Base-by-base conservation (phyloP, 352 stramenopile species). In the Globisporangium spiculum region DNA sequence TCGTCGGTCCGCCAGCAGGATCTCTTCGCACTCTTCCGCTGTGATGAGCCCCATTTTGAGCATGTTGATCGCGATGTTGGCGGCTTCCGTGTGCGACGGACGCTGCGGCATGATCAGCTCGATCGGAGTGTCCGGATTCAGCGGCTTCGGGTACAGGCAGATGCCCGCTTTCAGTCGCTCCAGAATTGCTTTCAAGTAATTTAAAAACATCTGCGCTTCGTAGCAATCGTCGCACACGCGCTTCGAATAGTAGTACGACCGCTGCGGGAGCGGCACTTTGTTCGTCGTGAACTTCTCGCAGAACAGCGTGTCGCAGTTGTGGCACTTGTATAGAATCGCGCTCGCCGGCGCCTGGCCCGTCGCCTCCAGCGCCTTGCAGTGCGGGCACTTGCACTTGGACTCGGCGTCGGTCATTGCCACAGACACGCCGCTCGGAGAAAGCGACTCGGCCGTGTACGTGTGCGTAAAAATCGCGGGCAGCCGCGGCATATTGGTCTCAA, bases 21-120 rank as follows among this genome's bases (percentile, higher is more conserved):
- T 92, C 67, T 89, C 84, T 69, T 97, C 90, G 62, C 90, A 95
- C 68, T 97, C 90, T 61, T 96, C 86, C 18, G 86, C 88, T 9
- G 86, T 96, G 68, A 97, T 94, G 32, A 88, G 76, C 18, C 86
- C 84, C 16, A 86, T 72, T 66, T 96, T 94, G 52, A 96, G 79
- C 67, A 96, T 77, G 52, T 96, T 80, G 53, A 95, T 94, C n/a
- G 90, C 90, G 68, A 94, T 94, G 44, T 91, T 91, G 4, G 86
- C 88, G 1, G 87, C 88, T 65, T 90, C 81, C 0, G 88, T 94
- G 68, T 96, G 84, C 53, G 88, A 73, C 56, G 83, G 86, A 5
- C 89, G 83, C 70, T 92, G 91, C n/a, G 85, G 86, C 86, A 93
- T 94, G 64, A 97, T 90, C 60, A 96, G 72, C 65, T 96, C 90